These are phyloP conservation scores for Vitis hybrid DNA, from an alignment of 177 flowering plant species.

Conservation along the genomic window DNA sequence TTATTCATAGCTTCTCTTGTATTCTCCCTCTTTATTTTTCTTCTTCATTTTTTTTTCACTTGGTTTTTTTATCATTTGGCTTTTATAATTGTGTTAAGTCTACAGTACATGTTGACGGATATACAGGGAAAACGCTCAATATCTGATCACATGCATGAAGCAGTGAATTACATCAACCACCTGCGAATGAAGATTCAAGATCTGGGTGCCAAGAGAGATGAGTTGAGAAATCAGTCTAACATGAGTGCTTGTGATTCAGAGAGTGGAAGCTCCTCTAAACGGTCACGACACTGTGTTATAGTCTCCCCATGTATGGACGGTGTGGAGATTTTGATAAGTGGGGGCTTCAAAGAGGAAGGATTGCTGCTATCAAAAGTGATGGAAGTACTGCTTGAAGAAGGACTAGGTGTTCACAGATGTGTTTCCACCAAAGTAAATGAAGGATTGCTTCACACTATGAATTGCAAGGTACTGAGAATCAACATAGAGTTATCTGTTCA, in stretches of 20 bases:
- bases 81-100: no score
- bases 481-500: not conserved
- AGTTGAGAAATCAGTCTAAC: slow-evolving; percentile 3
- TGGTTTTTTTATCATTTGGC: no score
- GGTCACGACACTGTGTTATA: not conserved
- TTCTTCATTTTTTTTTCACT: no score
- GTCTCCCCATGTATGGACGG: slow-evolving; percentile 18
- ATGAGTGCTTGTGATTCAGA: not conserved
- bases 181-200: slow-evolving; percentile 17
- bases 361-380: slow-evolving; percentile 39
- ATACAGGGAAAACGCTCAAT: slow-evolving; percentile 37
- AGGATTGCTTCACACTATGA: slow-evolving; percentile 30
- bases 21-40: no score
- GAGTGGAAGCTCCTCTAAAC: not conserved
- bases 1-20: no score
- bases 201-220: slow-evolving; percentile 20
- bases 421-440: slow-evolving; percentile 32
- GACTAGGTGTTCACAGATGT: slow-evolving; percentile 36
- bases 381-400: slow-evolving; percentile 33
- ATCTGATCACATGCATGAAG: slow-evolving; percentile 36
- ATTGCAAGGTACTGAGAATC: slow-evolving; percentile 34
- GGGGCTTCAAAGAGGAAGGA: slow-evolving; percentile 8
- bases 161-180: slow-evolving; percentile 27
- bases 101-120: not conserved
- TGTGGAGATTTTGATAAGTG: slow-evolving; percentile 37